Evolutionary conservation across 2,329 filamentous ascomycete species (phyloP).

Genomic region (Coniella vitis): DNA sequence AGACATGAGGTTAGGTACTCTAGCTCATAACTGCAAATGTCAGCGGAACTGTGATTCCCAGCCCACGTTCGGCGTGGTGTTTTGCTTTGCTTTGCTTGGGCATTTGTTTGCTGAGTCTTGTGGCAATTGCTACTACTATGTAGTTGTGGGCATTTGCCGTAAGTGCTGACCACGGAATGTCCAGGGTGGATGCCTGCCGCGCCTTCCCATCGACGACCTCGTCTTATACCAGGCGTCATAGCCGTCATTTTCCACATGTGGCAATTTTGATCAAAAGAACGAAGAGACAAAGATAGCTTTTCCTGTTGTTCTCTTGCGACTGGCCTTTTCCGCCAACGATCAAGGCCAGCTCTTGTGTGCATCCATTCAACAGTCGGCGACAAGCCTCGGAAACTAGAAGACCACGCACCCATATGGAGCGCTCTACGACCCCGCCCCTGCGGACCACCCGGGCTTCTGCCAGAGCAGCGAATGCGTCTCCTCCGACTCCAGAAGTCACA

Average conservation of each 20-base stretch:
- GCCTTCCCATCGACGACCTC: neutral
- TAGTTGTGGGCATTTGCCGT: neutral
- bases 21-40: too few species aligned
- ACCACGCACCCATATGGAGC: slow-evolving; percentile 45
- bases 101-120: neutral
- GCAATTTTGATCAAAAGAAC: neutral
- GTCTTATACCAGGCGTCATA: slow-evolving; percentile 7
- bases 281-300: neutral
- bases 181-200: slow-evolving; percentile 13
- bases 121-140: neutral
- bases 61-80: too few species aligned
- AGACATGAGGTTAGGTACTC: neutral
- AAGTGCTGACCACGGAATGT: neutral
- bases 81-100: too few species aligned
- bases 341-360: too few species aligned
- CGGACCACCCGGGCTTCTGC: slow-evolving; percentile 23
- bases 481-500: slow-evolving; percentile 48
- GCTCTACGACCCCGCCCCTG: slow-evolving; percentile 38
- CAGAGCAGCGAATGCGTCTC: slow-evolving; percentile 29
- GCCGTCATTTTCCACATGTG: neutral
- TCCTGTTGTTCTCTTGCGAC: too few species aligned
- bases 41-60: too few species aligned
- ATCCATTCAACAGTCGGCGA: too few species aligned
- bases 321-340: too few species aligned
- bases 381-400: too few species aligned